These are phyloP conservation scores for Yamadazyma olivae DNA, from an alignment of 805 yeast species.

Conservation along the genomic window DNA sequence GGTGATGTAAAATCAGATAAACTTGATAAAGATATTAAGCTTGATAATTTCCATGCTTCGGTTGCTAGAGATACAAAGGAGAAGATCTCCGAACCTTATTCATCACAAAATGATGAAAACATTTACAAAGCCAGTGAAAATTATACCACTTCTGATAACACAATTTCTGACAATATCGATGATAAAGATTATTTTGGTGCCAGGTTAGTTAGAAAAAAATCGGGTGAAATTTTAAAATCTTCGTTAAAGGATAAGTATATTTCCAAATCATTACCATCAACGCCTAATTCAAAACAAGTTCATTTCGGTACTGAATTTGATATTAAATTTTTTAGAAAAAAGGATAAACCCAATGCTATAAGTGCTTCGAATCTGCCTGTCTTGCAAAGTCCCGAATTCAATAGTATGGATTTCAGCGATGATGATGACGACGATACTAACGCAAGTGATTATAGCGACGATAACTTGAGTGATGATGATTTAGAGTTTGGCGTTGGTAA, in stretches of 20 bases:
- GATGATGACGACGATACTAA: constrained; percentile 15
- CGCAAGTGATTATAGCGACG: constrained; percentile 12
- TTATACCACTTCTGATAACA: not conserved
- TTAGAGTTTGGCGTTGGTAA: constrained; percentile 8
- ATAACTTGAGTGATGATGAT: constrained; percentile 3
- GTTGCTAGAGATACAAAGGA: not conserved
- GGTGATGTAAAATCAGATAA: not conserved
- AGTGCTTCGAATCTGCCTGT: constrained; percentile 65
- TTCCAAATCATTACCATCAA: constrained; percentile 37
- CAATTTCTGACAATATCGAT: not conserved
- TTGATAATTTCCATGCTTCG: not conserved
- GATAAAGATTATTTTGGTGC: constrained; percentile 11
- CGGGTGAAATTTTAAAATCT: constrained; percentile 83
- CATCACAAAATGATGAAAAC: not conserved
- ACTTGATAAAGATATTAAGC: not conserved
- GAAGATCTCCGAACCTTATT: not conserved
- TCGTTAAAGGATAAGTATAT: constrained; percentile 54
- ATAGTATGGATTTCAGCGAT: constrained; percentile 13
- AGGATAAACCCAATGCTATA: constrained; percentile 76
- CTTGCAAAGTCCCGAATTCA: constrained; percentile 15
- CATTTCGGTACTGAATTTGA: constrained; percentile 73
- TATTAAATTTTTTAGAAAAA: constrained; percentile 55
- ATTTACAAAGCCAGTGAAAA: not conserved
- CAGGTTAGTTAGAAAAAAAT: constrained; percentile 68
- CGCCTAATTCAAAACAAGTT: constrained; percentile 68